These are phyloP conservation scores for Aspergillus homomorphus DNA, from an alignment of 495 filamentous ascomycete genomes.

Conservation along the genomic window DNA sequence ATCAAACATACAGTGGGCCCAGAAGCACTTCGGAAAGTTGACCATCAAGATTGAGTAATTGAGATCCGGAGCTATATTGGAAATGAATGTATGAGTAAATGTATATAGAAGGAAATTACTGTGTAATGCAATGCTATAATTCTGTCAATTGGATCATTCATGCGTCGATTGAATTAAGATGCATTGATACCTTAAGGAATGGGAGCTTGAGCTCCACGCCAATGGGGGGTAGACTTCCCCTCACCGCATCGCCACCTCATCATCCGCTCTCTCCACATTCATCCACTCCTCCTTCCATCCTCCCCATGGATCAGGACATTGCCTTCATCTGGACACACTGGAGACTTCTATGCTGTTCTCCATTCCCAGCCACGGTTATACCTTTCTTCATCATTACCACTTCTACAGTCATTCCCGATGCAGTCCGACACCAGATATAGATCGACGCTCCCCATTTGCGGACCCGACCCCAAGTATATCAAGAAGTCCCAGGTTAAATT, in stretches of 20 bases:
- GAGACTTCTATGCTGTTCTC: neutral
- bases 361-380: neutral
- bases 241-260: conserved; percentile 17
- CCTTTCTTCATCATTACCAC: neutral
- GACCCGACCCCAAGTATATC: conserved; percentile 6
- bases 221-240: conserved; percentile 15
- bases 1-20: conserved; percentile 52
- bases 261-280: conserved; percentile 2
- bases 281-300: neutral
- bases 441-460: conserved; percentile 27
- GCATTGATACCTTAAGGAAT: neutral
- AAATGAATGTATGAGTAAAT: neutral
- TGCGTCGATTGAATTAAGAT: neutral
- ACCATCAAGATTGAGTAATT: conserved; percentile 59
- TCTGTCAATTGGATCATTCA: no score
- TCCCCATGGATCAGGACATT: neutral
- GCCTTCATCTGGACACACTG: neutral
- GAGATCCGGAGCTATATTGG: neutral
- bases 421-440: conserved; percentile 17
- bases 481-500: conserved; percentile 29
- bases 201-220: neutral
- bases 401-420: conserved; percentile 22
- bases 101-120: neutral
- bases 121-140: neutral
- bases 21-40: conserved; percentile 78